Percentiles rank a stretch among this genome's conserved stretches.
Evolutionary conservation across 768 basidiomycete genomes (phyloP).

Genomic region (Podaxis carcinomalis): DNA sequence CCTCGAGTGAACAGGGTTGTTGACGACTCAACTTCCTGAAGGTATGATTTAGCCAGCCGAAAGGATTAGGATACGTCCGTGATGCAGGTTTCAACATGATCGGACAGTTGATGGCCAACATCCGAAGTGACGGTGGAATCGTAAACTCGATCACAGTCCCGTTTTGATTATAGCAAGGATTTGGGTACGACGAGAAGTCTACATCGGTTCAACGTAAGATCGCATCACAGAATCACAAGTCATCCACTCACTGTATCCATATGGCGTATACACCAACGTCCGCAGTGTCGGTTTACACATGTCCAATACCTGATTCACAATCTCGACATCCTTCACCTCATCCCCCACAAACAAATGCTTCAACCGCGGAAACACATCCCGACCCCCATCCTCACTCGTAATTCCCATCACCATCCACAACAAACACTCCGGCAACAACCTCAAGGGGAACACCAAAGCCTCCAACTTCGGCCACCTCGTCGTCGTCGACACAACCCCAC

Average conservation of each 20-base stretch:
- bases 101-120: slow-evolving; percentile 10
- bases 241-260: slow-evolving; percentile 3
- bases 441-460: slow-evolving; percentile 7
- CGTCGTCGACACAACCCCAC: not conserved
- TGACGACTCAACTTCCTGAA: slow-evolving; percentile 1
- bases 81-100: slow-evolving; percentile 9
- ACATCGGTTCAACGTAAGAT: not conserved
- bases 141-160: slow-evolving; percentile 4
- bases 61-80: not conserved
- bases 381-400: not conserved
- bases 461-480: slow-evolving; percentile 3
- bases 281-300: slow-evolving; percentile 4
- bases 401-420: slow-evolving; percentile 3
- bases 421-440: slow-evolving; percentile 7
- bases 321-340: slow-evolving; percentile 8
- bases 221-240: too few relatives aligned
- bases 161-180: slow-evolving; percentile 6
- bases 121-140: not conserved
- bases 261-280: slow-evolving; percentile 10
- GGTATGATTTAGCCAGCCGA: slow-evolving; percentile 5
- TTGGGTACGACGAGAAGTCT: slow-evolving; percentile 10
- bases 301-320: slow-evolving; percentile 4
- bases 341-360: slow-evolving; percentile 5
- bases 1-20: slow-evolving; percentile 1
- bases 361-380: not conserved